A percentile compares a stretch with the other conserved stretches of the same genome.
phyloP scores from a whole-genome alignment of 768 basidiomycete species.

The Podaxis sp. region DNA sequence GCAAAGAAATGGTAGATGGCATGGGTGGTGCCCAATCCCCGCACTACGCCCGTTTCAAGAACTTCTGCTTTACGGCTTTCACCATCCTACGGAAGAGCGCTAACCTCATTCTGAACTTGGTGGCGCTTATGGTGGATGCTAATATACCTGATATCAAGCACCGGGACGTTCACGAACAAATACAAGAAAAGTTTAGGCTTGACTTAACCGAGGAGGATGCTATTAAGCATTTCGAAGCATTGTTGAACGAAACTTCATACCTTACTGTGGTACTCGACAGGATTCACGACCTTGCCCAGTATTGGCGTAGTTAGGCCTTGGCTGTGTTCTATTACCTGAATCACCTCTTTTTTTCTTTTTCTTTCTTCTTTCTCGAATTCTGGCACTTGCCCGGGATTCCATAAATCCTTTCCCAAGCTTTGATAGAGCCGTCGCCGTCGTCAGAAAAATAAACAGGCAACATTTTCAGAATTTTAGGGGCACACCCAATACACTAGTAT shows the following conservation, averaged over 20 bases:
- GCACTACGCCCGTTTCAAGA: constrained; percentile 97
- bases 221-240: constrained; percentile 92
- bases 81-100: constrained; percentile 94
- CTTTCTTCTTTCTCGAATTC: not conserved
- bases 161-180: constrained; percentile 81
- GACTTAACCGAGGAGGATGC: constrained; percentile 96
- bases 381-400: no score
- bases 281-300: constrained; percentile 89
- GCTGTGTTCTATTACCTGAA: constrained; percentile 2
- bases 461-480: no score
- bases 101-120: constrained; percentile 94
- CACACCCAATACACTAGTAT: not conserved
- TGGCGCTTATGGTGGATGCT: constrained; percentile 95
- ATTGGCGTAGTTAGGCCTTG: constrained; percentile 70
- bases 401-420: no score
- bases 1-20: constrained; percentile 99
- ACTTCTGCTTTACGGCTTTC: constrained; percentile 97
- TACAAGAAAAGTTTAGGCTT: constrained; percentile 95
- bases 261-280: constrained; percentile 90
- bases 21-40: constrained; percentile 97
- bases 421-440: no score
- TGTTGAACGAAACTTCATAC: constrained; percentile 94
- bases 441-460: no score
- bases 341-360: not conserved
- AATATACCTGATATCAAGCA: constrained; percentile 98